Conservation (phyloP, 805 yeast species). For the Jamesozyma gamospora region DNA sequence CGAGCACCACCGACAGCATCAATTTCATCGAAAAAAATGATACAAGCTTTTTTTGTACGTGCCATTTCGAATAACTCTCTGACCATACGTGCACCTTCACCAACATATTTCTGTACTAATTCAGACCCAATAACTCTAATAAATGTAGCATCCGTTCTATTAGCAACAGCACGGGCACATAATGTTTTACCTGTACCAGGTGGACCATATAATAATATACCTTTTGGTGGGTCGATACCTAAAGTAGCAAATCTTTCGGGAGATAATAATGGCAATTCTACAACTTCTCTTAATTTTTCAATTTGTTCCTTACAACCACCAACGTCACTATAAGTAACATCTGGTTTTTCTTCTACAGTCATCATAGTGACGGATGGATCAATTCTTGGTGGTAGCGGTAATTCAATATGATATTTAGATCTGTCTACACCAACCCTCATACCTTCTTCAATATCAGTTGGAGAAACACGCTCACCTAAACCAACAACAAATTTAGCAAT, state of each 20-base stretch:
- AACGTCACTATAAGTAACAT: slow-evolving; percentile 94
- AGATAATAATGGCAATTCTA: slow-evolving; percentile 82
- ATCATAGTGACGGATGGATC: slow-evolving; percentile 98
- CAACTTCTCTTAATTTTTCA: slow-evolving; percentile 92
- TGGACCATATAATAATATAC: slow-evolving; percentile 91
- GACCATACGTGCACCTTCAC: slow-evolving; percentile 99
- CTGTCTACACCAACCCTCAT: slow-evolving; percentile 99
- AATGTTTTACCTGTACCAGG: slow-evolving; percentile 98
- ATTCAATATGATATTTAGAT: slow-evolving; percentile 90
- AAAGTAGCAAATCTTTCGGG: slow-evolving; percentile 95
- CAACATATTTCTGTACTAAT: slow-evolving; percentile 95
- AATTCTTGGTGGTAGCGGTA: slow-evolving; percentile 94
- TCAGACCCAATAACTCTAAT: slow-evolving; percentile 98
- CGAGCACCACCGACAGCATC: slow-evolving; percentile 99
- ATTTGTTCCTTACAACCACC: slow-evolving; percentile 99
- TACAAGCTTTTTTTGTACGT: slow-evolving; percentile 94
- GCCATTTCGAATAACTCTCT: slow-evolving; percentile 99
- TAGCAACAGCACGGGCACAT: slow-evolving; percentile 98
- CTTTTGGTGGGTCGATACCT: slow-evolving; percentile 99
- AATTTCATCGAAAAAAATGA: slow-evolving; percentile 94
- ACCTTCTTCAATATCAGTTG: slow-evolving; percentile 98
- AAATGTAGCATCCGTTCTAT: slow-evolving; percentile 97
- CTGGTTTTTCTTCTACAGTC: slow-evolving; percentile 99
- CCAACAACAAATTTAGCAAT: slow-evolving; percentile 97
- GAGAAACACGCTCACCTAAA: slow-evolving; percentile 91